These are phyloP conservation scores for Umbelopsis ramanniana DNA, from an alignment of 192 early-diverging fungal species.

Conservation along the genomic window DNA sequence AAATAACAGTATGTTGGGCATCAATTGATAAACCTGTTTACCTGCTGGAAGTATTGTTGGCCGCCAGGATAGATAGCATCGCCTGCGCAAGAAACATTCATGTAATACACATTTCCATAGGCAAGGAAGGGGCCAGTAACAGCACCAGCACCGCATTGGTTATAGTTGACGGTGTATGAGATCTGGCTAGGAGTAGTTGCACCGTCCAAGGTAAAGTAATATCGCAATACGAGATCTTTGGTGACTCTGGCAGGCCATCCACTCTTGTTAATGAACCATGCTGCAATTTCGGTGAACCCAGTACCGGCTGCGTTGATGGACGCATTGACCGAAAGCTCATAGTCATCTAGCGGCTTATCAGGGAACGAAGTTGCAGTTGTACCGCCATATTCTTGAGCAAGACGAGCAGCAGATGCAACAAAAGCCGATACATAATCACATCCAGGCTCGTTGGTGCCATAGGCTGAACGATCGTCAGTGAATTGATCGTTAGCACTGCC, in stretches of 20 bases:
- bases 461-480: background rate
- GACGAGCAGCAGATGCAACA: conserved; percentile 8
- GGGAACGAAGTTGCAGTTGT: conserved; percentile 12
- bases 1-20: too few species aligned
- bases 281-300: conserved; percentile 14
- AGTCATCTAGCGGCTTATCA: conserved; percentile 10
- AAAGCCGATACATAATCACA: conserved; percentile 11
- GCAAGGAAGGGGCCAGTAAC: background rate
- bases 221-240: background rate
- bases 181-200: background rate
- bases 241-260: conserved; percentile 16
- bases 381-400: conserved; percentile 7
- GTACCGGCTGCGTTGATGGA: conserved; percentile 8
- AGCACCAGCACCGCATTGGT: background rate
- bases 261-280: conserved; percentile 16
- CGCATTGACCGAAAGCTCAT: conserved; percentile 10
- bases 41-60: background rate
- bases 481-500: conserved; percentile 15
- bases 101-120: background rate
- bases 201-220: background rate
- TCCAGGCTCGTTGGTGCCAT: conserved; percentile 6
- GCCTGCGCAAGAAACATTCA: background rate
- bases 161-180: background rate
- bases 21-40: background rate
- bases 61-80: conserved; percentile 4